Conservation (phyloP, 768 basidiomycete species). For the Pisolithus sp. region DNA sequence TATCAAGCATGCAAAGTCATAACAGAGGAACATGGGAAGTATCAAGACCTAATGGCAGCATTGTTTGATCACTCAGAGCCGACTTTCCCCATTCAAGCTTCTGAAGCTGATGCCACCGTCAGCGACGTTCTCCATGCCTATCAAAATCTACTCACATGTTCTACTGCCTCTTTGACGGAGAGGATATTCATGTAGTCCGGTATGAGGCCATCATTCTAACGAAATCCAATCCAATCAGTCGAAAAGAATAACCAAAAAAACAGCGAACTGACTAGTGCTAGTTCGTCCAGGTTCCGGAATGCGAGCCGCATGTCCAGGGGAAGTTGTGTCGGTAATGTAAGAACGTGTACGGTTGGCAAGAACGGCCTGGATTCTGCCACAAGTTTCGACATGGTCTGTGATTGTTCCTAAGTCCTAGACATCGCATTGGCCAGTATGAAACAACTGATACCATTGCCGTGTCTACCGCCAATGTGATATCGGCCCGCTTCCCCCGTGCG, state of each 20-base stretch:
- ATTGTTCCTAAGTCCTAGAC: neutral
- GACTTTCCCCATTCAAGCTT: conserved; percentile 45
- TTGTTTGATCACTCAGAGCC: conserved; percentile 40
- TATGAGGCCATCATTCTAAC: conserved; percentile 43
- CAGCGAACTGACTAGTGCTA: conserved; percentile 41
- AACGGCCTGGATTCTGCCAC: conserved; percentile 58
- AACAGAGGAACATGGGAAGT: conserved; percentile 15
- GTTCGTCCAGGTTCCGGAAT: conserved; percentile 67
- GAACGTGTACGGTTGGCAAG: conserved; percentile 63
- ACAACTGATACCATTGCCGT: conserved; percentile 44
- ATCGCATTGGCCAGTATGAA: neutral
- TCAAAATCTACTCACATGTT: conserved; percentile 39
- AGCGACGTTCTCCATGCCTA: neutral
- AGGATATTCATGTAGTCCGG: conserved; percentile 80
- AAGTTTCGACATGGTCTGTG: conserved; percentile 47
- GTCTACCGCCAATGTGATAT: conserved; percentile 57
- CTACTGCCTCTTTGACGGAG: conserved; percentile 46
- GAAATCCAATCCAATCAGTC: neutral
- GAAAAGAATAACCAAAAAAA: neutral
- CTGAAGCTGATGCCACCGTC: conserved; percentile 36
- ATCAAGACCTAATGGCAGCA: conserved; percentile 55
- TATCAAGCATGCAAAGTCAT: conserved; percentile 4
- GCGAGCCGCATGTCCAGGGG: conserved; percentile 64
- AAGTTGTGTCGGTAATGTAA: conserved; percentile 67
- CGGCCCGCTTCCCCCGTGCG: conserved; percentile 52